A percentile compares a stretch with the other conserved stretches of the same genome.
Conservation (phyloP, 83 land plant species). For the Picea mariana region DNA sequence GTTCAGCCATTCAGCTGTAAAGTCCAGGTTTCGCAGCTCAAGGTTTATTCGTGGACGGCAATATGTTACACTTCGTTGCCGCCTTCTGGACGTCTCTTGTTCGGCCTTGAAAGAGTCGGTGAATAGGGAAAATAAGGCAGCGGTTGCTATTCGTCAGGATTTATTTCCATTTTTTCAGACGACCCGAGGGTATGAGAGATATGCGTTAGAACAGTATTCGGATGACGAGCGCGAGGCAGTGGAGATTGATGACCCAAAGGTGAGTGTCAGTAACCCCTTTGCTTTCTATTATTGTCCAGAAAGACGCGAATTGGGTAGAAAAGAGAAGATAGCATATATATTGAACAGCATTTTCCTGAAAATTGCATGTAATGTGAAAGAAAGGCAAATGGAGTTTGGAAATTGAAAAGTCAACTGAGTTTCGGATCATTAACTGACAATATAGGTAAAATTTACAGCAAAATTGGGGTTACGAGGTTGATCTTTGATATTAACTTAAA, state of each 20-base stretch:
- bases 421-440: too few species aligned
- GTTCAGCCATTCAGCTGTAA: not conserved
- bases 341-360: too few species aligned
- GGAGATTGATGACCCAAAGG: not conserved
- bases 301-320: too few species aligned
- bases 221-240: conserved; percentile 3
- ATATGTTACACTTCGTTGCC: not conserved
- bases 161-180: not conserved
- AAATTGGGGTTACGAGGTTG: too few species aligned
- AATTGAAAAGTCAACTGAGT: too few species aligned
- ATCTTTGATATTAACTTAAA: too few species aligned
- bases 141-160: not conserved
- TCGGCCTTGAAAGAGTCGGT: not conserved
- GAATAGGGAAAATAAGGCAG: not conserved
- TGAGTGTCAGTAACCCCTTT: not conserved
- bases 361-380: too few species aligned
- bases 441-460: too few species aligned
- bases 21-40: not conserved
- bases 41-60: not conserved
- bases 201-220: not conserved
- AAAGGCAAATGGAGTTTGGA: too few species aligned
- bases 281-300: too few species aligned
- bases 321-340: too few species aligned
- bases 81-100: not conserved
- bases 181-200: not conserved